Conservation (phyloP, 305 asterid species). For the Striga hermonthica region DNA sequence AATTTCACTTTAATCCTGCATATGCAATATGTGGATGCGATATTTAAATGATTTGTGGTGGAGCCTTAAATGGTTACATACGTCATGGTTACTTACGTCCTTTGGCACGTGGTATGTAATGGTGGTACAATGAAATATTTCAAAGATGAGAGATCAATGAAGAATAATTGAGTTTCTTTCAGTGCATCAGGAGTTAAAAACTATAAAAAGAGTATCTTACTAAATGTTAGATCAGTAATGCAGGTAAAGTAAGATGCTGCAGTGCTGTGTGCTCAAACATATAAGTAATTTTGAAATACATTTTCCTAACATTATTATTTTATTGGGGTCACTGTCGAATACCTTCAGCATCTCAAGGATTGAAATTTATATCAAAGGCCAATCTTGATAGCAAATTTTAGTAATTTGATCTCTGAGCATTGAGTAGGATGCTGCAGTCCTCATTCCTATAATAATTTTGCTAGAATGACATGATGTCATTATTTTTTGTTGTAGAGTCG, state of each 20-base stretch:
- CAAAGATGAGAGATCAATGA: neutral
- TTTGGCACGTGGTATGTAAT: neutral
- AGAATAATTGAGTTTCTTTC: neutral
- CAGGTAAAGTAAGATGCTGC: too few species aligned
- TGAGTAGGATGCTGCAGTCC: neutral
- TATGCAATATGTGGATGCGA: constrained; percentile 19
- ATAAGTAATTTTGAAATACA: too few species aligned
- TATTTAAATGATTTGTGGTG: neutral
- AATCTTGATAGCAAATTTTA: constrained; percentile 1
- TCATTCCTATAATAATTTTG: neutral
- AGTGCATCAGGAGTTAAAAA: too few species aligned
- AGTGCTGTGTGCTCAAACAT: too few species aligned
- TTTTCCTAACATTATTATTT: too few species aligned
- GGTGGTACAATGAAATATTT: neutral
- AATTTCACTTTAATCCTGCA: constrained; percentile 8
- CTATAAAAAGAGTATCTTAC: too few species aligned
- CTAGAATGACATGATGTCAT: neutral
- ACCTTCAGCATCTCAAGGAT: neutral
- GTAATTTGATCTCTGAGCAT: neutral
- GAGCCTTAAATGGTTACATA: neutral
- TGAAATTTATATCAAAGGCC: neutral
- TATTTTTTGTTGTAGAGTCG: neutral
- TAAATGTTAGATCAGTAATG: too few species aligned
- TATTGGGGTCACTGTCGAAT: too few species aligned
- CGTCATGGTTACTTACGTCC: too few species aligned